Evolutionary conservation across 1,284 basidiomycete species (phyloP), one percentile per base, ranked within the genome.

Genomic region (Leucoagaricus sp.): DNA sequence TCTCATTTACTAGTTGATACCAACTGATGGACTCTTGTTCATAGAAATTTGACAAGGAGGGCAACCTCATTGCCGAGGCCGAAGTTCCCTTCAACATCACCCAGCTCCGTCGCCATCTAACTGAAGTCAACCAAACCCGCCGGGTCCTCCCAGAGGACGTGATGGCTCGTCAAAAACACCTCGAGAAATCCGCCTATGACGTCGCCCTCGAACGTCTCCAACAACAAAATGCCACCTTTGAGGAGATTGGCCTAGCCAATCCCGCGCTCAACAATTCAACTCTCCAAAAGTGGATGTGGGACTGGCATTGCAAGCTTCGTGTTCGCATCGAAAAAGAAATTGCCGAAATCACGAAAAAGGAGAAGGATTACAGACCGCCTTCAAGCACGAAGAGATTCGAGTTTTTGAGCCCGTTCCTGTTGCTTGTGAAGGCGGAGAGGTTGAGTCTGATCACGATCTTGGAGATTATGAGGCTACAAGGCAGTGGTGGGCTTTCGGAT

Each of bases 391-490:
- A 63, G 41, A 46, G 25, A 5, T 8, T 2, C 10, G 49, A 53
- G 28, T 51, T 59, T 0, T 62, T 80, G 7, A 61, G 72, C 5
- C 78, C 90, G 1, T 96, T 95, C 74, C 75, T 98, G 7, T 75
- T 80, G 1, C 82, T 96, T 0, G 78, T 99, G 19, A 82, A 86
- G 12, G 78, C 89, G 0, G 85, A 92, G 49, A 91, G 90, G 60
- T 80, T 98, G 8, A 94, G 94, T 0, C 79, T 98, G 21, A 88
- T 98, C 66, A 91, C 91, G 3, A 93, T 98, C 61, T 80, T 96
- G 33, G 95, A 98, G 70, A 71, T 96, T 51, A 93, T 98, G 90
- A 85, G 93, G 15, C 74, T 95, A 44, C 84, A 89, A 44, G 89
- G 91, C 4, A 80, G 84, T 1, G 90, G 91, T 17, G 92, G 92